phyloP scores from a whole-genome alignment of 1,284 basidiomycete genomes.

The Rhodofomes roseus region DNA sequence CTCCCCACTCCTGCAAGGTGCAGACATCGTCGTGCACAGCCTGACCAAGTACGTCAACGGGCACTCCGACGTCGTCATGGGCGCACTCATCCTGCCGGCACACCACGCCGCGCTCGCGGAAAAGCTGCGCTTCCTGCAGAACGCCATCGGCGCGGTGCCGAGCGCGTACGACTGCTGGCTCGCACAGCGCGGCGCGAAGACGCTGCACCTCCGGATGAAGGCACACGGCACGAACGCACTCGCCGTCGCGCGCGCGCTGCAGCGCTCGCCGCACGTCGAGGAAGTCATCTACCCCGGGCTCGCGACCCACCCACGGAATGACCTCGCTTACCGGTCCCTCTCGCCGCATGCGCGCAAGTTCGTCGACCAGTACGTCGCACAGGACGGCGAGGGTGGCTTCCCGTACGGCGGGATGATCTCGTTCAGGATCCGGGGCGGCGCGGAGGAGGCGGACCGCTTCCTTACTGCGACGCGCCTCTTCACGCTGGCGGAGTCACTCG shows the following conservation, averaged over 20 bases:
- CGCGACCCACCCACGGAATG: slow-evolving; percentile 51
- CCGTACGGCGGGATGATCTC: slow-evolving; percentile 87
- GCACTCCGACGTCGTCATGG: slow-evolving; percentile 90
- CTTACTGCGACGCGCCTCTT: slow-evolving; percentile 70
- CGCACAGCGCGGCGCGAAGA: slow-evolving; percentile 89
- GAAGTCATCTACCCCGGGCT: slow-evolving; percentile 89
- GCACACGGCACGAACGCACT: slow-evolving; percentile 86
- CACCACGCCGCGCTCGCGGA: slow-evolving; percentile 45
- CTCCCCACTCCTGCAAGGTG: slow-evolving; percentile 83
- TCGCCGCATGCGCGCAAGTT: slow-evolving; percentile 70
- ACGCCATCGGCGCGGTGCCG: slow-evolving; percentile 86
- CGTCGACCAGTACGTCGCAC: slow-evolving; percentile 43
- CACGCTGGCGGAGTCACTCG: slow-evolving; percentile 85
- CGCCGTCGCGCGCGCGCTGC: slow-evolving; percentile 66
- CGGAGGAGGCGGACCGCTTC: slow-evolving; percentile 62
- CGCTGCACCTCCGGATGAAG: slow-evolving; percentile 83
- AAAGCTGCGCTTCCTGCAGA: slow-evolving; percentile 86
- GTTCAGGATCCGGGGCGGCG: slow-evolving; percentile 62
- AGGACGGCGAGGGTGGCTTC: slow-evolving; percentile 48
- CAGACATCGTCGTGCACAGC: slow-evolving; percentile 79
- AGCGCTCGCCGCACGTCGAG: slow-evolving; percentile 56
- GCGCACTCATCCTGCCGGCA: slow-evolving; percentile 71
- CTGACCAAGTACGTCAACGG: slow-evolving; percentile 94
- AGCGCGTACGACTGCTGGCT: slow-evolving; percentile 91
- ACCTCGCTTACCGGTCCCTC: slow-evolving; percentile 62